Conservation (phyloP, 1,284 basidiomycete genomes). For the Cystobasidium sp. region DNA sequence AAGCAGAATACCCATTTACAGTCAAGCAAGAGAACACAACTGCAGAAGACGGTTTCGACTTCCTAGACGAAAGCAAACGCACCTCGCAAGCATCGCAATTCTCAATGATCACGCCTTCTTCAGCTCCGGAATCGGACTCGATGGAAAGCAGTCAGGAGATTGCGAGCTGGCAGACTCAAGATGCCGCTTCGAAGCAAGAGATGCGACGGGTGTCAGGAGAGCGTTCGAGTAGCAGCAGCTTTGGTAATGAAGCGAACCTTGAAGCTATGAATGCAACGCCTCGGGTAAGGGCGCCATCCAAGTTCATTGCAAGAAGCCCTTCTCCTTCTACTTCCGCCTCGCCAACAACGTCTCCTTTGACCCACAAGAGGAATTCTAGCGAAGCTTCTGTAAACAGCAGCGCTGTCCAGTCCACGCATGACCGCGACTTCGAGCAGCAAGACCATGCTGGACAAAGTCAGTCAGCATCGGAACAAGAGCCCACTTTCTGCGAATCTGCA, state of each 20-base stretch:
- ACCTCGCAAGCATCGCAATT: slow-evolving; percentile 6
- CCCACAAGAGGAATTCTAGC: background rate
- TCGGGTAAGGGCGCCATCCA: background rate
- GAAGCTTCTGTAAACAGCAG: background rate
- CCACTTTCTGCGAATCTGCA: no score
- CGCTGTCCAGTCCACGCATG: no score
- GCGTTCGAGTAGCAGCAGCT: slow-evolving; percentile 21
- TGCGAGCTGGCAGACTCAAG: background rate
- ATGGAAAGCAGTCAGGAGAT: background rate
- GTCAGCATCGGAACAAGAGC: no score
- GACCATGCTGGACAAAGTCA: no score
- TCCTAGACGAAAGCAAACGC: background rate
- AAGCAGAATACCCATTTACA: slow-evolving; percentile 1
- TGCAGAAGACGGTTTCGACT: background rate
- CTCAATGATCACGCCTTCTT: slow-evolving; percentile 1
- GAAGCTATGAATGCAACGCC: slow-evolving; percentile 38
- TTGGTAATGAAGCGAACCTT: slow-evolving; percentile 25
- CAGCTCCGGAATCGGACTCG: background rate
- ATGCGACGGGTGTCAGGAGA: background rate
- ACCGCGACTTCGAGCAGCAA: no score
- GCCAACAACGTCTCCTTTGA: background rate
- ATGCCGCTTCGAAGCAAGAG: background rate
- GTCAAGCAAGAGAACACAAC: background rate
- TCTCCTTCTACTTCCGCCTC: slow-evolving; percentile 6
- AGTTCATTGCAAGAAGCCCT: background rate